Base-by-base conservation (phyloP, 345 rosid species). In the Murraya paniculata region DNA sequence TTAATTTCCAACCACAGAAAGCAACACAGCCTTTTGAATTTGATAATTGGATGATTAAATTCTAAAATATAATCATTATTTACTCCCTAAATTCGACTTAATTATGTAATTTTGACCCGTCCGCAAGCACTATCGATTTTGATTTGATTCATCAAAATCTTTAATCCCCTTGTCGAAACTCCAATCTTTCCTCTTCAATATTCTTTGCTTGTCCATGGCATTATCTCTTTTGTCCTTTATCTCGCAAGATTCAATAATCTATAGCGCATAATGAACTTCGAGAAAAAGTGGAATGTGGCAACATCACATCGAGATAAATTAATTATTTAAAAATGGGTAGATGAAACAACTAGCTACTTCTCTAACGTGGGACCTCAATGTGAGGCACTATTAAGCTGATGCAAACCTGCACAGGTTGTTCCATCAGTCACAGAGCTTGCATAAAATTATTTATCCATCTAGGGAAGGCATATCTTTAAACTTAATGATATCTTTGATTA, bases 151-250 rank as follows among this genome's bases (percentile, higher is more conserved):
- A 21, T 14, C 14, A n/a, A 66, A 35, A 9, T 9, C 35, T 65
- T 33, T 18, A 4, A 5, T 6, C 25, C 24, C 9, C 7, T 28
- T 71, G 39, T 50, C 53, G n/a, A 31, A 10, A 7, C 36, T 0
- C 59, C 1, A 11, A 36, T 72, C 41, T 60, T 19, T 22, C 13
- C 24, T 36, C 0, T 57, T 22, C 22, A 16, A n/a, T 36, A 41
- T 74, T 28, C 77, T 28, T 74, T 74, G 69, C 77, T 74, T 62
- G 59, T 21, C 21, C 28, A 16, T 27, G 60, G 28, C 30, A 19
- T 28, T 41, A 5, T 39, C 36, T 13, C 28, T 11, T 58, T 57
- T 14, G 3, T 1, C n/a, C 33, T 57, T 57, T 35, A 0, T 13
- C 1, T 30, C 7, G 1, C 2, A 22, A 6, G 7, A 11, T 33